These are phyloP conservation scores for Aurantiochytrium sp. DNA, from an alignment of 108 stramenopile genomes.

Conservation along the genomic window DNA sequence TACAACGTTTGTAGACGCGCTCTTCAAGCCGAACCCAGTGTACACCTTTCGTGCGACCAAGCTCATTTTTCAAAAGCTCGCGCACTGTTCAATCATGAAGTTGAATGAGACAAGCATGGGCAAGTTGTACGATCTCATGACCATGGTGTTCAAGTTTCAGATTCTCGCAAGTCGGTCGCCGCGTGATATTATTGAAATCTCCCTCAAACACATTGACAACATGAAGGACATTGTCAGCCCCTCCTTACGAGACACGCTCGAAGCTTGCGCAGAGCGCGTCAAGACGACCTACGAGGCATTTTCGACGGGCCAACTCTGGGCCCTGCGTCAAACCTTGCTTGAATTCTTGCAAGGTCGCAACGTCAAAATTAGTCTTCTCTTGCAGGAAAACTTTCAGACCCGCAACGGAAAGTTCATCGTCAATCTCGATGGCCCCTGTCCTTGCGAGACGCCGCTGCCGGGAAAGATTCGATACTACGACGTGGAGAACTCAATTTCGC, in stretches of 20 bases:
- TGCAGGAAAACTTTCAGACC: background rate
- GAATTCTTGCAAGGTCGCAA: background rate
- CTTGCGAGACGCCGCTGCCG: background rate
- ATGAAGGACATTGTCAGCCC: constrained; percentile 22
- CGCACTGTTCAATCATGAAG: constrained; percentile 58
- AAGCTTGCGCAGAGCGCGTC: background rate
- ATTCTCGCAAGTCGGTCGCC: constrained; percentile 33
- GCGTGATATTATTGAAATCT: constrained; percentile 39
- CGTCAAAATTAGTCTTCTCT: background rate
- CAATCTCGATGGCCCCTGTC: background rate
- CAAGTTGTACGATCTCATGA: constrained; percentile 60
- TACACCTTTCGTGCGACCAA: constrained; percentile 31
- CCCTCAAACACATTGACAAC: constrained; percentile 37
- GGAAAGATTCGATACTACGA: background rate
- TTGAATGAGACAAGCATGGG: constrained; percentile 53
- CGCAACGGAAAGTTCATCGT: background rate
- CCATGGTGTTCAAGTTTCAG: constrained; percentile 61
- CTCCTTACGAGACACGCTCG: background rate
- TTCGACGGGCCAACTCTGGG: background rate
- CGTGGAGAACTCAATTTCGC: background rate
- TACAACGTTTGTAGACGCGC: constrained; percentile 38
- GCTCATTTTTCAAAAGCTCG: constrained; percentile 46
- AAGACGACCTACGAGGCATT: background rate
- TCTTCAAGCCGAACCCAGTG: constrained; percentile 55
- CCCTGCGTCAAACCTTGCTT: background rate